phyloP scores from a whole-genome alignment of 176 grass and related monocot species.

The Rhipidocladum racemiflorum region DNA sequence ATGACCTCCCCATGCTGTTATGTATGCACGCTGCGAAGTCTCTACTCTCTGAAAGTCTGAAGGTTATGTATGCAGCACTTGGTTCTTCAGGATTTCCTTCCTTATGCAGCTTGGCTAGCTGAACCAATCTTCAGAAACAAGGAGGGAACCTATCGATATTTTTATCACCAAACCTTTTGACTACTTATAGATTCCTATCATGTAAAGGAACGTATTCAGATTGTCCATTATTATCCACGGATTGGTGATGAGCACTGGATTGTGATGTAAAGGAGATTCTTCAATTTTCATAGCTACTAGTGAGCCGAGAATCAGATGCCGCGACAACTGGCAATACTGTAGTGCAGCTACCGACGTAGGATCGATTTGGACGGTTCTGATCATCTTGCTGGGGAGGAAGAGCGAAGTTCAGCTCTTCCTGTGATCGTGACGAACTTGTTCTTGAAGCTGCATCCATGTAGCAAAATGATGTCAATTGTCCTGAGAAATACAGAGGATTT shows the following conservation, averaged over 20 bases:
- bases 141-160: conserved; percentile 28
- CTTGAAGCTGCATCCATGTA: conserved; percentile 21
- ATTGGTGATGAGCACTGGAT: conserved; percentile 8
- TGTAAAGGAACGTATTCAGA: conserved; percentile 36
- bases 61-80: background rate
- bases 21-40: background rate
- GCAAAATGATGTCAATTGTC: background rate
- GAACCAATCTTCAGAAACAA: conserved; percentile 40
- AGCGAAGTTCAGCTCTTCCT: background rate
- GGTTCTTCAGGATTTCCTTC: conserved; percentile 23
- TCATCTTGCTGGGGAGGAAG: background rate
- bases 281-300: conserved; percentile 37
- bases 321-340: background rate
- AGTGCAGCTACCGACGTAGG: background rate
- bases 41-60: background rate
- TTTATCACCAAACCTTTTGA: conserved; percentile 27
- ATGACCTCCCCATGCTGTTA: conserved; percentile 57
- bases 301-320: conserved; percentile 66
- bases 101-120: conserved; percentile 29
- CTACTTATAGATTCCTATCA: conserved; percentile 35
- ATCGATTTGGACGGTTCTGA: background rate
- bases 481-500: background rate
- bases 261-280: conserved; percentile 48
- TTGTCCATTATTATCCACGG: conserved; percentile 22
- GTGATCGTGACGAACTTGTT: conserved; percentile 1